Evolutionary conservation across 129 eudicot species (phyloP), one percentile per base, ranked within the genome.

Genomic region (Flaveria ramosissima): DNA sequence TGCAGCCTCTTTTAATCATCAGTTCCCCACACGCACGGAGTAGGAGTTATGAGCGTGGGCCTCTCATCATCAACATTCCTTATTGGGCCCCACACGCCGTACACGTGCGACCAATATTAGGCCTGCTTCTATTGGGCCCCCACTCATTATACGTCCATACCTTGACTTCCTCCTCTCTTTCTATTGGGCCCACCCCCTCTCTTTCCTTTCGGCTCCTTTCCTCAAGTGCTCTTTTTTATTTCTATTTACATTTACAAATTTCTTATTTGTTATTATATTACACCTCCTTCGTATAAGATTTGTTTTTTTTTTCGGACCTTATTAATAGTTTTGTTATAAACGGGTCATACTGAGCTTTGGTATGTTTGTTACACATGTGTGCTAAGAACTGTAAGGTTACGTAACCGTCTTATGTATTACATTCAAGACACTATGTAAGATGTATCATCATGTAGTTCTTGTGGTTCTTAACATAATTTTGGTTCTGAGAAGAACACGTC

Each of bases 21-120:
- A 72, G 43, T 75, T 65, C 85, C 89, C 82, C 87, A 84, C 93
- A 75, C 89, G 83, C 83, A 83, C 81, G 82, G 80, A 52, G 42
- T 10, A 12, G 60, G 61, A 16, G 81, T 71, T 66, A 74, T 47
- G 23, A 68, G 74, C 21, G 62, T 68, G 71, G 84, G 74, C 71
- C 84, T 24, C 19, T 47, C 80, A 68, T 80, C 75, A 80, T 74
- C 76, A 74, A 80, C 84, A 80, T 80, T 80, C 84, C 84, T 80
- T 67, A 80, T 15, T 74, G 84, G 84, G 76, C 71, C 84, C 81
- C 84, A 67, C 53, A 17, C 75, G 80, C 84, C 84, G 84, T 74
- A 80, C 80, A 80, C 84, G 80, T 80, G 84, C 75, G 71, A 80
- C 65, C 75, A 75, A 80, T 80, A 74, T 68, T 27, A 74, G 79